Conservation (phyloP, 805 yeast species). For the Pichia eremophila region DNA sequence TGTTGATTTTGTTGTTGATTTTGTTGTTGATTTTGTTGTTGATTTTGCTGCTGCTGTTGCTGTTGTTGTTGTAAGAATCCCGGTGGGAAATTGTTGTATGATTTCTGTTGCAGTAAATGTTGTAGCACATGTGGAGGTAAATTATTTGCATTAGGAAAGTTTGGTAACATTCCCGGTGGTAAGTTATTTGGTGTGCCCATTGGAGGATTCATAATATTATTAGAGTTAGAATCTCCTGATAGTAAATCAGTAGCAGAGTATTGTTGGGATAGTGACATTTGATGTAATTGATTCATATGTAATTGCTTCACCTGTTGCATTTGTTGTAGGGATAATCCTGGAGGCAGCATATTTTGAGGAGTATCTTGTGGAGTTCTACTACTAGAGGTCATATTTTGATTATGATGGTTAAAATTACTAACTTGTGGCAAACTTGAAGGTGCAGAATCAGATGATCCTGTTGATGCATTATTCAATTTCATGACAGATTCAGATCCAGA, state of each 20-base stretch:
- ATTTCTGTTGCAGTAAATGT: not conserved
- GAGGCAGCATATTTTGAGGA: not conserved
- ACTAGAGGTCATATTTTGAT: not conserved
- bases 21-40: not conserved
- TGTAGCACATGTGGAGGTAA: conserved; percentile 2
- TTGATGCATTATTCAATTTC: not conserved
- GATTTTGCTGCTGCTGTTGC: not conserved
- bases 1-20: not conserved
- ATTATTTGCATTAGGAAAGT: not conserved
- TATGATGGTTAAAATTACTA: not conserved
- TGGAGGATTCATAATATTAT: not conserved
- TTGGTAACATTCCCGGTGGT: not conserved
- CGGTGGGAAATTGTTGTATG: no score
- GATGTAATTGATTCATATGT: not conserved
- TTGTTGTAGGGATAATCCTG: not conserved
- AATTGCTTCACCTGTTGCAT: not conserved
- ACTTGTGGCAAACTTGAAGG: not conserved
- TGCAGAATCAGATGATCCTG: not conserved
- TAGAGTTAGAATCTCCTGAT: no score
- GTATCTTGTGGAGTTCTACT: not conserved
- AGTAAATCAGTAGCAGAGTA: not conserved
- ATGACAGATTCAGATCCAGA: not conserved
- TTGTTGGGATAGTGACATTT: not conserved
- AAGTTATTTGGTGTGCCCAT: not conserved
- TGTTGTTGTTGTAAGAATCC: not conserved